These are phyloP conservation scores for Galerina sulciceps DNA, from an alignment of 768 basidiomycete species.

Conservation along the genomic window DNA sequence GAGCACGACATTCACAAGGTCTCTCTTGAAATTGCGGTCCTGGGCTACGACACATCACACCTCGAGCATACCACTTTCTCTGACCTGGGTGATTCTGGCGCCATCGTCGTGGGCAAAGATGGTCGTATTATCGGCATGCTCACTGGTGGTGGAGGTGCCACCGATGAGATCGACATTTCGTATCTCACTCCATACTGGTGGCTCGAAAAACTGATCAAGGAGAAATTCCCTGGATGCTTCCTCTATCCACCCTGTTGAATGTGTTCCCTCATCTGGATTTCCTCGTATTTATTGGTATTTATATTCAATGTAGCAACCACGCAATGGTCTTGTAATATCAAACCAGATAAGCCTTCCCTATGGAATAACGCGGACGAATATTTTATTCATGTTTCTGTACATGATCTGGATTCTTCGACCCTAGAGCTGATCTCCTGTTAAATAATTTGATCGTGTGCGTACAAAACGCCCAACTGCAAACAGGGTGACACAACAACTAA, in stretches of 20 bases:
- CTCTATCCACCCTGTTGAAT: conserved; percentile 6
- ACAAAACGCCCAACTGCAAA: too few relatives aligned
- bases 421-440: too few relatives aligned
- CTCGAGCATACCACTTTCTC: conserved; percentile 33
- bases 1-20: conserved; percentile 5
- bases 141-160: conserved; percentile 33
- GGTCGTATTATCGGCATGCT: conserved; percentile 38
- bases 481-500: neutral
- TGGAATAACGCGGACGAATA: too few relatives aligned
- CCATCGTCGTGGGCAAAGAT: conserved; percentile 32
- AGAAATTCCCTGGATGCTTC: conserved; percentile 24
- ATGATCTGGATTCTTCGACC: too few relatives aligned
- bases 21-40: conserved; percentile 33
- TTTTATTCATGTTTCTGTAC: too few relatives aligned
- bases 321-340: too few relatives aligned
- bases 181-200: conserved; percentile 38
- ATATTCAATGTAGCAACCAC: too few relatives aligned
- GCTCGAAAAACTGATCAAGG: conserved; percentile 30
- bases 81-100: conserved; percentile 38
- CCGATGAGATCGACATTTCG: conserved; percentile 30
- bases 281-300: too few relatives aligned
- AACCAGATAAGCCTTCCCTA: too few relatives aligned
- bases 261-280: too few relatives aligned
- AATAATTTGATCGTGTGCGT: too few relatives aligned
- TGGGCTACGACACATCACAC: conserved; percentile 21